Evolutionary conservation across 1,284 basidiomycete genomes (phyloP), one percentile per base, ranked within the genome.

Genomic region (Microbotryum saponariae): DNA sequence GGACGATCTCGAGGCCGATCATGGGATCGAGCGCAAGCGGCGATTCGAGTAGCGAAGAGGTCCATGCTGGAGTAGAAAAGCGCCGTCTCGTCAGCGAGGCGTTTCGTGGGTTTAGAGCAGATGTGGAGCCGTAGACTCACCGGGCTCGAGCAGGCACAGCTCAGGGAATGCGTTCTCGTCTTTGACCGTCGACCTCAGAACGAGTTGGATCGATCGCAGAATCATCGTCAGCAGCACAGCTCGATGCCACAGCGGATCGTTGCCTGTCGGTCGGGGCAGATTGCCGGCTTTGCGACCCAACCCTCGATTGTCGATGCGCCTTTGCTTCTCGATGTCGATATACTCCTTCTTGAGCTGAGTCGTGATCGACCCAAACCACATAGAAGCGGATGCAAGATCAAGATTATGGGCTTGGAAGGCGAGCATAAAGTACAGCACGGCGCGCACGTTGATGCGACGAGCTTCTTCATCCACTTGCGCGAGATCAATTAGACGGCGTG

Each of bases 391-490:
- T 20, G 79, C 73, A 16, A 91, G 71, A 3, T 81, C 76, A 9
- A 86, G 73, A 0, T 74, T 72, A 53, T 86, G 81, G 62, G 85
- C 82, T 23, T 83, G 80, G 69, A 86, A 79, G 14, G 90, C 80
- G 27, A 84, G 82, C 0, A 82, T 83, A 23, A 90, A 81, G 72
- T 87, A 84, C 81, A 87, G 85, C 72, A 88, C 79, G 0, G 88
- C 89, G 9, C 88, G 83, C 56, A 97, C 83, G 68, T 84, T 83
- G 10, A 85, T 83, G 37, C 83, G 76, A 18, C 90, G 83, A 0
- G 87, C 86, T n/a, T 82, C 79, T 27, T 81, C 77, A 70, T 91
- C 86, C 0, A 86, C 86, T 20, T 81, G 76, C 25, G 78, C 76
- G 74, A 94, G 93, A 6, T 69, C 78, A 52, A 92, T 79, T 60